These are phyloP conservation scores for Aspergillus versicolor DNA, from an alignment of 2,329 filamentous ascomycete species.

Conservation along the genomic window DNA sequence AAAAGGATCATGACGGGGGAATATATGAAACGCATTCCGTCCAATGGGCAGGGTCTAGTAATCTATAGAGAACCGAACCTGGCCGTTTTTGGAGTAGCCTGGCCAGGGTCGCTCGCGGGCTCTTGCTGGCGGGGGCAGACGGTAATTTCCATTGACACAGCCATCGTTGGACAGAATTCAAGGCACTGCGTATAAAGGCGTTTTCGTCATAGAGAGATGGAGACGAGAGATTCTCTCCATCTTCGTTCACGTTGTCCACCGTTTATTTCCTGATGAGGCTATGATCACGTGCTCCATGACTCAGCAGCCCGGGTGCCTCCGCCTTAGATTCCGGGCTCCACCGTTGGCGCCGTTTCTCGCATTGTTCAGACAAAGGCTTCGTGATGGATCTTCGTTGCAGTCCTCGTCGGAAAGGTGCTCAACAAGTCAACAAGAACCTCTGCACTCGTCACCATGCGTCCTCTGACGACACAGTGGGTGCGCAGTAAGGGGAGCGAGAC, in stretches of 20 bases:
- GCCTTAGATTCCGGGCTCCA: no score
- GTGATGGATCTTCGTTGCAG: not conserved
- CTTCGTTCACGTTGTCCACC: no score
- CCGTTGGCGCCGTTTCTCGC: no score
- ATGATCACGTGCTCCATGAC: no score
- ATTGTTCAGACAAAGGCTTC: no score
- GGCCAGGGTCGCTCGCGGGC: not conserved
- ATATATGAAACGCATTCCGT: slow-evolving; percentile 17
- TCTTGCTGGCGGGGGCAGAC: no score
- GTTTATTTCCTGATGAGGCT: no score
- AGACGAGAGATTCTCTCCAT: no score
- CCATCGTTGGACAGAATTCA: not conserved
- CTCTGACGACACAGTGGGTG: not conserved
- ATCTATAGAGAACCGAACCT: slow-evolving; percentile 5
- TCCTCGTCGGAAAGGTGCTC: not conserved
- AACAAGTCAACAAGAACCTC: not conserved
- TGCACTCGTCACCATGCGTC: not conserved
- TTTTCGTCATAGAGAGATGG: no score
- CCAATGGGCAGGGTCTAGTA: slow-evolving; percentile 10
- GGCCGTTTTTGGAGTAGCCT: not conserved
- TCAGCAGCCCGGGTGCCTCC: no score
- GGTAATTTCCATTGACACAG: not conserved
- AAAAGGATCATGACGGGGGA: slow-evolving; percentile 6
- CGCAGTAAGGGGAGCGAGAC: not conserved
- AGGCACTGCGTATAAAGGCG: no score